These are phyloP conservation scores for Microcyclosporella mali DNA, from an alignment of 2,329 filamentous ascomycete species.

Conservation along the genomic window DNA sequence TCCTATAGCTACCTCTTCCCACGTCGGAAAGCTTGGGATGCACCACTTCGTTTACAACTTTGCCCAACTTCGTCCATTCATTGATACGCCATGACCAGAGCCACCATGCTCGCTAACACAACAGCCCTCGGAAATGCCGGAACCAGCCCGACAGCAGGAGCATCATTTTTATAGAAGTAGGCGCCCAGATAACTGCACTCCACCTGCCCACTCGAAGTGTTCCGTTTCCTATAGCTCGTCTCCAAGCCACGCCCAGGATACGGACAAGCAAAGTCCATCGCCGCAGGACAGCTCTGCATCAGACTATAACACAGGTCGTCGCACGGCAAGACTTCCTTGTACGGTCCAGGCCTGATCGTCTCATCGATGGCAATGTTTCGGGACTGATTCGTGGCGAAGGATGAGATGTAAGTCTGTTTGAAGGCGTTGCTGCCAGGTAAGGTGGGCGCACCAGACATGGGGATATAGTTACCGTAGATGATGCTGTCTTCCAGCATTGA, in stretches of 20 bases:
- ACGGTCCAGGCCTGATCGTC: conserved; percentile 71
- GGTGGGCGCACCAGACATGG: conserved; percentile 31
- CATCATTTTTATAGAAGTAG: conserved; percentile 29
- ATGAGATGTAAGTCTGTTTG: conserved; percentile 27
- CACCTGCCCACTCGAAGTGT: conserved; percentile 17
- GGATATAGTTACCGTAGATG: conserved; percentile 23
- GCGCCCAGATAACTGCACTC: conserved; percentile 34
- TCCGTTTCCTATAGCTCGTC: conserved; percentile 44
- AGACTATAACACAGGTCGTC: conserved; percentile 81
- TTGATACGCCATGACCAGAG: too few relatives aligned
- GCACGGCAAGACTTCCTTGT: conserved; percentile 88
- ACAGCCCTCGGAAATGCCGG: too few relatives aligned
- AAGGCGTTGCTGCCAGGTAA: conserved; percentile 25
- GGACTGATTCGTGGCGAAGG: conserved; percentile 29
- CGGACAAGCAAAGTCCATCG: conserved; percentile 72
- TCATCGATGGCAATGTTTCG: conserved; percentile 50
- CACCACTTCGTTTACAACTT: too few relatives aligned
- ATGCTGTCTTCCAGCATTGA: conserved; percentile 20
- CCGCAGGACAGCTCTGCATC: conserved; percentile 75
- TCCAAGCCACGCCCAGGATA: conserved; percentile 40
- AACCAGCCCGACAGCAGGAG: not conserved
- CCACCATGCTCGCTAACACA: too few relatives aligned
- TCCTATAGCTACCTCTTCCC: too few relatives aligned
- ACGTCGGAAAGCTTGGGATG: too few relatives aligned
- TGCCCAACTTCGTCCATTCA: too few relatives aligned